Evolutionary conservation across 352 stramenopile species (phyloP).

Genomic region (Phytophthora foliorum): DNA sequence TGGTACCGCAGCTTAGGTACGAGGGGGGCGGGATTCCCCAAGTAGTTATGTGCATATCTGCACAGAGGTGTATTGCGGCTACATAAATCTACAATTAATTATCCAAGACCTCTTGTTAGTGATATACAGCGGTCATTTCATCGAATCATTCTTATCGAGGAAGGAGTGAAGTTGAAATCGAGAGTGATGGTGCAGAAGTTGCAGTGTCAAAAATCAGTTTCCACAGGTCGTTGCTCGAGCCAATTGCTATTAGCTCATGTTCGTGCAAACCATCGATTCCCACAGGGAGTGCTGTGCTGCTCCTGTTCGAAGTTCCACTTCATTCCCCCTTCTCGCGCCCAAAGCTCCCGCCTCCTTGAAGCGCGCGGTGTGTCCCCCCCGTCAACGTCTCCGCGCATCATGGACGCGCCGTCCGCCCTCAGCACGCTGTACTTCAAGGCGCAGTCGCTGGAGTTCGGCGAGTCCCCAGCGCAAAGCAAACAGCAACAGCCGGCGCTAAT

Average conservation of each 20-base stretch:
- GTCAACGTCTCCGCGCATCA: conserved; percentile 1
- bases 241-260: not conserved
- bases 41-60: not conserved
- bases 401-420: conserved; percentile 22
- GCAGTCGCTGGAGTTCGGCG: conserved; percentile 7
- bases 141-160: not conserved
- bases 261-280: not conserved
- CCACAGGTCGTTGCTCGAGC: not conserved
- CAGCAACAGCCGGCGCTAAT: conserved; percentile 14
- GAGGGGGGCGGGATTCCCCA: not conserved
- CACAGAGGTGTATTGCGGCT: not conserved
- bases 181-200: conserved; percentile 78
- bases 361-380: not conserved
- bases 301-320: conserved; percentile 37
- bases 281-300: not conserved
- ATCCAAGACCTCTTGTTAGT: not conserved
- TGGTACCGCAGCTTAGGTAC: conserved; percentile 32
- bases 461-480: not conserved
- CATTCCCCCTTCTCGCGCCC: conserved; percentile 27
- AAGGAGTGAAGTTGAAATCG: conserved; percentile 42
- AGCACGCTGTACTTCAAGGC: conserved; percentile 22
- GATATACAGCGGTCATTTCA: conserved; percentile 2
- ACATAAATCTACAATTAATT: not conserved
- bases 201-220: conserved; percentile 38
- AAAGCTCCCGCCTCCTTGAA: conserved; percentile 5